These are phyloP conservation scores for Suillus ampliporus DNA, from an alignment of 768 basidiomycete genomes.

Conservation along the genomic window DNA sequence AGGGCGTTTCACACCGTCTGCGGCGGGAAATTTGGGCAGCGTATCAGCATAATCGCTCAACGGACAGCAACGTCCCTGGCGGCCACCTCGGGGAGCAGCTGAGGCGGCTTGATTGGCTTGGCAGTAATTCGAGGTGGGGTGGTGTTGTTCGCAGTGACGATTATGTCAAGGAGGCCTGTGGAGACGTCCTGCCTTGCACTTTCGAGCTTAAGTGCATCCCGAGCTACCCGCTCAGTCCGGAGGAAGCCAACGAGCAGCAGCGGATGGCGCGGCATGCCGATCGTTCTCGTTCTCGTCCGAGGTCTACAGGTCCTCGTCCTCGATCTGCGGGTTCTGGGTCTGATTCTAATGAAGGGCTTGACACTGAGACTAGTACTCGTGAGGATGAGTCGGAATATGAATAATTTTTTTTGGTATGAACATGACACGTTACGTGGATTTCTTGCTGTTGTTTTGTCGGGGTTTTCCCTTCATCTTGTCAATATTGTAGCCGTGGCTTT, in stretches of 20 bases:
- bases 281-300: conserved; percentile 7
- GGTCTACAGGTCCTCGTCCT: conserved; percentile 1
- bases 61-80: conserved; percentile 68
- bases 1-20: conserved; percentile 39
- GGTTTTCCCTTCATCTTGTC: not conserved
- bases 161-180: conserved; percentile 49
- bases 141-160: conserved; percentile 57
- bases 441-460: not conserved
- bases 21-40: conserved; percentile 53
- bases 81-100: conserved; percentile 67
- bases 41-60: conserved; percentile 72
- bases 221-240: conserved; percentile 51
- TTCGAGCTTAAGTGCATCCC: conserved; percentile 61
- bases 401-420: not conserved
- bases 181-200: conserved; percentile 59
- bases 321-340: conserved; percentile 3
- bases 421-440: not conserved
- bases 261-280: conserved; percentile 21
- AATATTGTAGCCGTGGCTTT: not conserved
- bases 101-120: conserved; percentile 71
- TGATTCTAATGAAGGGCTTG: conserved; percentile 11
- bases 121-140: conserved; percentile 62
- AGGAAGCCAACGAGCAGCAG: conserved; percentile 57
- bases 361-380: not conserved
- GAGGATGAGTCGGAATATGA: conserved; percentile 18